Conservation (phyloP, 108 stramenopile genomes). For the Chaetoceros muelleri region DNA sequence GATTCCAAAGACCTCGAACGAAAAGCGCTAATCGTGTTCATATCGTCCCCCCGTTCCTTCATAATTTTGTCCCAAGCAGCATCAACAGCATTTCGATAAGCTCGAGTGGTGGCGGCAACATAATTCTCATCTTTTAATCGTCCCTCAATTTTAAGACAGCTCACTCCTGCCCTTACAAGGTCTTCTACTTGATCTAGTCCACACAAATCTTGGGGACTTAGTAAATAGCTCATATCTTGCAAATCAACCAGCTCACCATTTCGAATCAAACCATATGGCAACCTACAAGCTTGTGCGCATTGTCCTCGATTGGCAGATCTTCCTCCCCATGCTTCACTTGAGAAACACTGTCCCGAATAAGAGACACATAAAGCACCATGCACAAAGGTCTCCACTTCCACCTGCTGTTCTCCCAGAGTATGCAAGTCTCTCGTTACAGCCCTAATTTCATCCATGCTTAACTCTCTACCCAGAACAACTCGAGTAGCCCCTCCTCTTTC, state of each 20-base stretch:
- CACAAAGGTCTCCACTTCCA: slow-evolving; percentile 69
- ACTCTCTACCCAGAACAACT: slow-evolving; percentile 59
- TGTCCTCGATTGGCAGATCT: slow-evolving; percentile 66
- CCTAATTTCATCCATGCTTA: slow-evolving; percentile 40
- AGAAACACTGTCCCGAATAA: slow-evolving; percentile 67
- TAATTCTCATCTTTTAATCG: slow-evolving; percentile 63
- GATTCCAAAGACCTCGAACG: slow-evolving; percentile 13
- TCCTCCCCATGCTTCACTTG: slow-evolving; percentile 60
- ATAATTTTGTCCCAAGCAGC: slow-evolving; percentile 45
- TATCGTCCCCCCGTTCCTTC: slow-evolving; percentile 16
- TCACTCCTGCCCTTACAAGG: slow-evolving; percentile 49
- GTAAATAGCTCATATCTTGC: slow-evolving; percentile 42
- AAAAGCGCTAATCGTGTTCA: background rate
- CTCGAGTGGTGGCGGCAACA: slow-evolving; percentile 66
- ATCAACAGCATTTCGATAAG: slow-evolving; percentile 70
- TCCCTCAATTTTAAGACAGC: slow-evolving; percentile 77
- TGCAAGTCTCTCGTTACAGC: slow-evolving; percentile 15
- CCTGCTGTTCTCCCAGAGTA: slow-evolving; percentile 11
- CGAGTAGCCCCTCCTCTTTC: slow-evolving; percentile 29
- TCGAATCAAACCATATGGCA: slow-evolving; percentile 60
- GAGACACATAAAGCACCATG: slow-evolving; percentile 71
- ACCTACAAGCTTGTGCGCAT: slow-evolving; percentile 72
- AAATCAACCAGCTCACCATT: slow-evolving; percentile 46
- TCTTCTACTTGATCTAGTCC: slow-evolving; percentile 55
- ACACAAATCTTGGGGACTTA: slow-evolving; percentile 71